Conservation (phyloP, 2,329 filamentous ascomycete genomes). For the Xylariaceae sp. region DNA sequence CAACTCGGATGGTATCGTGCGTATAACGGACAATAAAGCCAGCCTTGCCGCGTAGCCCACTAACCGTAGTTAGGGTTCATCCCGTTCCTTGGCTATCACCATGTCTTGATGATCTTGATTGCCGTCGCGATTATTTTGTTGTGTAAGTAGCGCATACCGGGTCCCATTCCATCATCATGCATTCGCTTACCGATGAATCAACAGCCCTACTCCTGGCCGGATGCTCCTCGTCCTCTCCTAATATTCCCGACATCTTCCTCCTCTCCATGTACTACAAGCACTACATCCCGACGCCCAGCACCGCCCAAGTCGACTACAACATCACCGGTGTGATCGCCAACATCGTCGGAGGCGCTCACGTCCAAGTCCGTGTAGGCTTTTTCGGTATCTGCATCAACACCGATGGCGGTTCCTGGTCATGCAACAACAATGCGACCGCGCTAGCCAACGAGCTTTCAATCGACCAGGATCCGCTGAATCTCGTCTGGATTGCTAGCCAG, state of each 20-base stretch:
- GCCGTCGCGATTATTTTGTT: conserved; percentile 89
- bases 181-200: conserved; percentile 3
- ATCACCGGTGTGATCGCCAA: conserved; percentile 80
- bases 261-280: conserved; percentile 95
- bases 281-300: conserved; percentile 76
- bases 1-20: conserved; percentile 33
- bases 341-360: conserved; percentile 76
- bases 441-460: conserved; percentile 83
- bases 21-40: conserved; percentile 9
- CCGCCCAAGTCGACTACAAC: conserved; percentile 85
- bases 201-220: conserved; percentile 86
- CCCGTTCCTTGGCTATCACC: conserved; percentile 66
- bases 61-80: conserved; percentile 47
- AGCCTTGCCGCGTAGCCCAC: not conserved
- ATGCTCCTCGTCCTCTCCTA: conserved; percentile 91
- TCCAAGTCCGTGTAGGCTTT: conserved; percentile 92
- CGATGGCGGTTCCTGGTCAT: conserved; percentile 85
- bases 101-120: conserved; percentile 97
- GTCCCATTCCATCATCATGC: not conserved
- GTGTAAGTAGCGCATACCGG: conserved; percentile 58
- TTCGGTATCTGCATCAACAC: conserved; percentile 96
- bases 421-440: conserved; percentile 93
- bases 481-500: conserved; percentile 94
- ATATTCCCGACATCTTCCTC: conserved; percentile 94
- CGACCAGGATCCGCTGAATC: conserved; percentile 91